Conservation (phyloP, 345 rosid genomes). For the Rhizophora mangle region DNA sequence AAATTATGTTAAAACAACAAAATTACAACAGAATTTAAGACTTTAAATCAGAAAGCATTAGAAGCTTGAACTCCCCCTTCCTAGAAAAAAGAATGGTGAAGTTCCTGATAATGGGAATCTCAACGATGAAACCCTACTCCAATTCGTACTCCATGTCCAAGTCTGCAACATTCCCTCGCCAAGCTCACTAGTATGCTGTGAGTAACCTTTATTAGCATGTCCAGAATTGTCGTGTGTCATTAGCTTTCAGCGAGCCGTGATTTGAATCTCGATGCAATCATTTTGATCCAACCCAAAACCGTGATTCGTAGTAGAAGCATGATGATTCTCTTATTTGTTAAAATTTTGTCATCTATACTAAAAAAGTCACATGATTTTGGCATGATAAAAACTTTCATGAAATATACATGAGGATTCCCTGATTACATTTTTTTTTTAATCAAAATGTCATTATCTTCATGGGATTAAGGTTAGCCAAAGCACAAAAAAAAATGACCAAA, state of each 20-base stretch:
- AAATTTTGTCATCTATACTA: too few relatives aligned
- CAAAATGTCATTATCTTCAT: too few relatives aligned
- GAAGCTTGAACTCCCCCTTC: conserved; percentile 84
- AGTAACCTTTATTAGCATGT: conserved; percentile 63
- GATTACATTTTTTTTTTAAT: too few relatives aligned
- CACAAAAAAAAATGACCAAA: background rate
- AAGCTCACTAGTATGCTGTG: conserved; percentile 63
- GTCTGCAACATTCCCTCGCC: conserved; percentile 53
- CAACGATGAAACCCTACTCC: conserved; percentile 58
- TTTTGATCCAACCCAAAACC: conserved; percentile 32
- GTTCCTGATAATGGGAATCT: conserved; percentile 70
- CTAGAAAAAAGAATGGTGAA: conserved; percentile 62
- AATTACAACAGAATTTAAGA: too few relatives aligned
- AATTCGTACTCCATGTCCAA: conserved; percentile 89
- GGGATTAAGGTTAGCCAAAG: too few relatives aligned
- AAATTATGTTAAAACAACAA: too few relatives aligned
- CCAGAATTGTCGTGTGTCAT: conserved; percentile 44
- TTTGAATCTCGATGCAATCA: conserved; percentile 75
- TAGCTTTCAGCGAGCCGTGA: conserved; percentile 74
- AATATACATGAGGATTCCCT: too few relatives aligned
- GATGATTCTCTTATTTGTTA: too few relatives aligned
- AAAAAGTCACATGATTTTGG: too few relatives aligned
- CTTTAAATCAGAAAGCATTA: conserved; percentile 42
- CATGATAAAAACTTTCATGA: too few relatives aligned
- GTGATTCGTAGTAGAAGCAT: too few relatives aligned